These are phyloP conservation scores for Arthrocladium fulminans DNA, from an alignment of 2,329 filamentous ascomycete genomes.

Conservation along the genomic window DNA sequence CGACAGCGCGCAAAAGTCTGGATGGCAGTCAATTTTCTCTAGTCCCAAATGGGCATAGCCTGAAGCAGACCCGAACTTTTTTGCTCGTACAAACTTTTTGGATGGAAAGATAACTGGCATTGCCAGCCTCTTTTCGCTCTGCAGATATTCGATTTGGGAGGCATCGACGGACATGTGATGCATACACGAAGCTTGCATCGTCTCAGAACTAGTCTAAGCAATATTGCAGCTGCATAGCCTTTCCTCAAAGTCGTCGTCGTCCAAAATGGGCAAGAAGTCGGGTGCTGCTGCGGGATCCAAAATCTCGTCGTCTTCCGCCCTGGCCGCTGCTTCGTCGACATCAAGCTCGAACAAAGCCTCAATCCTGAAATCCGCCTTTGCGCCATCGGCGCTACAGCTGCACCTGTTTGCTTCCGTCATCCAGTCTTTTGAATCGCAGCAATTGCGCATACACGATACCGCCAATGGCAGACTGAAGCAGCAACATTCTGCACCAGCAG, in stretches of 20 bases:
- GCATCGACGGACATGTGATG: too few species aligned
- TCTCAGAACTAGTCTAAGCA: too few species aligned
- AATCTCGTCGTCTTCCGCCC: conserved; percentile 34
- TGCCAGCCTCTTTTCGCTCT: too few species aligned
- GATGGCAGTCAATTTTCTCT: too few species aligned
- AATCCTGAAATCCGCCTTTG: conserved; percentile 42
- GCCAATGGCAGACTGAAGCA: conserved; percentile 42
- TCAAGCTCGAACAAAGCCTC: conserved; percentile 37
- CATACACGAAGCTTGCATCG: too few species aligned
- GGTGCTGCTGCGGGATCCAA: conserved; percentile 36
- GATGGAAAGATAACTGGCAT: too few species aligned
- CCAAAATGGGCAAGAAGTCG: conserved; percentile 40
- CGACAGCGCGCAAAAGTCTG: too few species aligned
- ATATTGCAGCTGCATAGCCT: too few species aligned
- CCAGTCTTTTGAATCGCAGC: conserved; percentile 44
- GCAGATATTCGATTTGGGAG: too few species aligned
- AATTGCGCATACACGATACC: conserved; percentile 45
- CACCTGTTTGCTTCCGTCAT: conserved; percentile 47
- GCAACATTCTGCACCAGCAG: conserved; percentile 41
- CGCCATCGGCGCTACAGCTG: conserved; percentile 43
- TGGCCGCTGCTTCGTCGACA: conserved; percentile 25
- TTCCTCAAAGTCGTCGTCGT: neutral
- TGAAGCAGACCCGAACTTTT: too few species aligned
- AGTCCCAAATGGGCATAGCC: too few species aligned
- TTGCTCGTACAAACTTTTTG: too few species aligned